Base-by-base conservation (phyloP, 257 asterid species). In the Anisodus acutangulus region DNA sequence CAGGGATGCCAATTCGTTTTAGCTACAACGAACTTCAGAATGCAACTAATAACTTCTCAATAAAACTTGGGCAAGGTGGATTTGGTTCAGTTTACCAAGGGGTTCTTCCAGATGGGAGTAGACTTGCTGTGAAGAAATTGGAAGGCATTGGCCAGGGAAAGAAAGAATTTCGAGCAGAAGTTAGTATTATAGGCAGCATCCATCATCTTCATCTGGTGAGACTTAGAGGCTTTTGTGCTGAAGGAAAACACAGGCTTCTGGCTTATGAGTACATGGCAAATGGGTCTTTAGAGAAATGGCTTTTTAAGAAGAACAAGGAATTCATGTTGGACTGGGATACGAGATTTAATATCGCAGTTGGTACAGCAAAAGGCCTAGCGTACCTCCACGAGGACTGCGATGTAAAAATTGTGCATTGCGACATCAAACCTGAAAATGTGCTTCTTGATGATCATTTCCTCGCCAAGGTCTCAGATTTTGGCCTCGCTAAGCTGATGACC, bases 101-200 rank as follows among this genome's bases (percentile, higher is more conserved):
- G 6, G 68, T 81, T 26, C 98, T 97, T 19, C 92, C 88, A 0
- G 98, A 97, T 78, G 99, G 99, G n/a, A 87, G 91, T 15, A 91
- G 66, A 3, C 3, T 97, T 47, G 98, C 99, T 37, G 98, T 95
- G 85, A 97, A 97, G 85, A 85, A 97, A 84, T 80, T 97, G 88
- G 99, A 97, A 91, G 98, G 98, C 5, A 88, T 95, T 16, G 98
- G 98, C 2, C 99, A 95, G 80, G 99, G 99, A 53, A 95, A 95
- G 94, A 97, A 97, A 39, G 99, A 97, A 83, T 97, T 97, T n/a
- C 95, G 98, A 0, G 97, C 99, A 3, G 99, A 95, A 87, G 99
- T 95, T 78, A 93, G 98, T 87, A 93, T 93, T 87, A 97, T 97
- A 37, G 99, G 99, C 31, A 97, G 97, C 94, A 95, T 97, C 83